Conservation (phyloP, 257 asterid genomes). For the Lycium ferocissimum region DNA sequence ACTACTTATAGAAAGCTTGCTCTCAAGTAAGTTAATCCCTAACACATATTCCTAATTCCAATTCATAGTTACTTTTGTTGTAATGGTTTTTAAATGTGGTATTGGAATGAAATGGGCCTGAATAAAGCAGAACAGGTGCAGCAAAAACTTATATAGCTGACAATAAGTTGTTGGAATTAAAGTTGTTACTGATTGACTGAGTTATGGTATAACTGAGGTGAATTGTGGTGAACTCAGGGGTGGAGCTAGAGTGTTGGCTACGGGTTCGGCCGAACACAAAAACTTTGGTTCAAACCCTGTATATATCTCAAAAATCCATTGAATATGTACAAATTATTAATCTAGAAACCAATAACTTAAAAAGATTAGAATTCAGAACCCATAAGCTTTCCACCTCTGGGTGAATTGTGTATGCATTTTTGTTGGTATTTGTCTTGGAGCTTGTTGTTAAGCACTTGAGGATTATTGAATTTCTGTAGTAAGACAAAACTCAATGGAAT, state of each 20-base stretch:
- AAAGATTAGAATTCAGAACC: no score
- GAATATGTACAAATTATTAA: no score
- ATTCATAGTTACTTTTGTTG: neutral
- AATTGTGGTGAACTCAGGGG: no score
- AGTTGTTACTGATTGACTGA: neutral
- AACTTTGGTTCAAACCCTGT: no score
- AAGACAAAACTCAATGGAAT: neutral
- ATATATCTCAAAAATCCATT: no score
- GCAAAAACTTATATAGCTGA: neutral
- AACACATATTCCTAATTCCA: neutral
- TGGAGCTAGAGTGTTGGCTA: no score
- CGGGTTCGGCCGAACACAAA: no score
- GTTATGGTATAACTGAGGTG: neutral
- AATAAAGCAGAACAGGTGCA: neutral
- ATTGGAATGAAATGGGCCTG: neutral
- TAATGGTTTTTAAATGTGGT: neutral
- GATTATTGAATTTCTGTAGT: neutral
- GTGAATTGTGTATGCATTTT: constrained; percentile 4
- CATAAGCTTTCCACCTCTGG: neutral
- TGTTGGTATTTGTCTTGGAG: neutral
- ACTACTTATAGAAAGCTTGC: constrained; percentile 98
- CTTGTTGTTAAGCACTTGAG: neutral
- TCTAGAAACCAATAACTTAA: no score
- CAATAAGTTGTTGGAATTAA: neutral
- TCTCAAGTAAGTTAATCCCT: constrained; percentile 66